Percentiles rank a stretch among this genome's conserved stretches.
phyloP scores from a whole-genome alignment of 1,139 yeast species.

The Hyphopichia fennica region DNA sequence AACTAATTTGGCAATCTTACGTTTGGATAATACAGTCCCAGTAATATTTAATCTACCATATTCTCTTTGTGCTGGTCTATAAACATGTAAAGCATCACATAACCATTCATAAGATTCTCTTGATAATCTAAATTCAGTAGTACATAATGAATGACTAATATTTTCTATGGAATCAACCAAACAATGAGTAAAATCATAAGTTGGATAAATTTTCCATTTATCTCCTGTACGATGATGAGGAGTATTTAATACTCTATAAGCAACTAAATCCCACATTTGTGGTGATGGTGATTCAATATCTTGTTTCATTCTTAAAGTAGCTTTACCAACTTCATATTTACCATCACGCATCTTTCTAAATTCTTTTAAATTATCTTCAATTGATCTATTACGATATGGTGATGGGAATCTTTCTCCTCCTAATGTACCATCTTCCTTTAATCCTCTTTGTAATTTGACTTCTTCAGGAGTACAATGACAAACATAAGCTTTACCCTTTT shows the following conservation, averaged over 20 bases:
- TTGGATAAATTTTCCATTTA: constrained; percentile 97
- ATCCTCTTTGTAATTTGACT: constrained; percentile 86
- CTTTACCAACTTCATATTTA: constrained; percentile 82
- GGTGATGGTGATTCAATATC: constrained; percentile 91
- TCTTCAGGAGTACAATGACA: constrained; percentile 94
- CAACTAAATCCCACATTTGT: constrained; percentile 99
- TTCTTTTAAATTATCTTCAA: constrained; percentile 73
- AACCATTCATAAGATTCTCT: constrained; percentile 98
- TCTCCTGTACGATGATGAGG: constrained; percentile 95
- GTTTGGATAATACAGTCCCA: constrained; percentile 91
- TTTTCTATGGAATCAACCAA: constrained; percentile 96
- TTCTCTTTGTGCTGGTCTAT: constrained; percentile 98
- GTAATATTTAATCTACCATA: constrained; percentile 94
- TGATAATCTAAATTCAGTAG: constrained; percentile 88
- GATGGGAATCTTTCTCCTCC: constrained; percentile 92
- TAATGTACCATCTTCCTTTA: constrained; percentile 85
- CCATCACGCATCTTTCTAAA: constrained; percentile 94
- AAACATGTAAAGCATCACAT: constrained; percentile 91
- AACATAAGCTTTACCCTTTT: constrained; percentile 75
- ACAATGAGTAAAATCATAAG: constrained; percentile 98
- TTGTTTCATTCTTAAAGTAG: constrained; percentile 95
- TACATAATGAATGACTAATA: constrained; percentile 91
- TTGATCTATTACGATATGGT: constrained; percentile 65
- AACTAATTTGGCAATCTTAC: constrained; percentile 93
- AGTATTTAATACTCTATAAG: constrained; percentile 92